Base-by-base conservation (phyloP, 768 basidiomycete species). In the Lyophyllum shimeji region DNA sequence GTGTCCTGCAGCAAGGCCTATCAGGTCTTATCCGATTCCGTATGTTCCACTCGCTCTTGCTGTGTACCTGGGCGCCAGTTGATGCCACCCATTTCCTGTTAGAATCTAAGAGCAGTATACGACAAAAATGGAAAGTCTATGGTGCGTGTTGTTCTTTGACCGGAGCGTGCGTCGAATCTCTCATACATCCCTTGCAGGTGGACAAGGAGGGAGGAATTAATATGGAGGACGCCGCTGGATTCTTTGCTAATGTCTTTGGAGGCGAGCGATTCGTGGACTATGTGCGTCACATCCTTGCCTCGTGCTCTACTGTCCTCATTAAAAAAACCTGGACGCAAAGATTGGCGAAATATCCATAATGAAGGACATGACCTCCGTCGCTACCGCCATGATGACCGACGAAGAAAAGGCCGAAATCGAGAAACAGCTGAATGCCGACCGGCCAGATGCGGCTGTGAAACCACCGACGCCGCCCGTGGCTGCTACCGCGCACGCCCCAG, bases 311-410 rank as follows among this genome's bases (percentile, higher is more conserved):
- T 17, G 27, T 46, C 21, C 33, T 44, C 24, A 39, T 39, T 48
- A 21, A 49, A 18, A 44, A 27, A 25, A n/a, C n/a, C n/a, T n/a
- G n/a, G n/a, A n/a, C n/a, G 46, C 25, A 42, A 69, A 97, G 95
- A 96, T 98, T 59, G 96, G 96, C 55, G 96, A 98, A 76, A 95
- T 99, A 52, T 88, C 90, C 6, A 79, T 98, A 37, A 93, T 97
- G 85, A 98, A 95, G 67, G 93, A 92, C 61, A 91, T 94, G 88
- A 86, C 90, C 21, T 82, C 84, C 31, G 84, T 90, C 23, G 90
- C 94, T 13, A 82, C 87, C 31, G 89, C 90, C 5, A 89, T 94
- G 77, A 90, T 94, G 84, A 84, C 88, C 0, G 94, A 95, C 6
- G 97, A 98, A 65, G 96, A 97, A 66, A 89, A 88, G 71, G 87